A percentile compares a stretch with the other conserved stretches of the same genome.
Conservation (phyloP, 495 filamentous ascomycete genomes). For the Saxophila tyrrhenica region DNA sequence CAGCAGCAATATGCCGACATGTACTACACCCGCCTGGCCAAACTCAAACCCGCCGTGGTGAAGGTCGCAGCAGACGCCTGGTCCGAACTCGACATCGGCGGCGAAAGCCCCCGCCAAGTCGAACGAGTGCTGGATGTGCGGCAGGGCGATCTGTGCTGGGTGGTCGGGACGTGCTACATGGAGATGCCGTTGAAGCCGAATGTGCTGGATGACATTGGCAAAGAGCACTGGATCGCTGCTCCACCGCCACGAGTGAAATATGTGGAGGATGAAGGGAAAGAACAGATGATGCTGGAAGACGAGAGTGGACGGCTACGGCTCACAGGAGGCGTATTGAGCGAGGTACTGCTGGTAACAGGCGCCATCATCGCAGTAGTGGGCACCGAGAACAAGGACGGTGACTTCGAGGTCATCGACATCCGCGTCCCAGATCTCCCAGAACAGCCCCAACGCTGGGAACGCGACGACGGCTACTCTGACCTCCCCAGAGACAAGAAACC, state of each 20-base stretch:
- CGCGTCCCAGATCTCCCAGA: conserved; percentile 74
- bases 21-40: conserved; percentile 85
- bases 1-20: conserved; percentile 94
- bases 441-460: conserved; percentile 68
- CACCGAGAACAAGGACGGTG: conserved; percentile 81
- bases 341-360: conserved; percentile 71
- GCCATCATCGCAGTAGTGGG: conserved; percentile 85
- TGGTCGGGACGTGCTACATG: conserved; percentile 89
- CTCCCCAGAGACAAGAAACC: conserved; percentile 32
- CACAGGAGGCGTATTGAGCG: conserved; percentile 52
- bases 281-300: conserved; percentile 78
- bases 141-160: conserved; percentile 93
- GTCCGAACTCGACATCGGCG: conserved; percentile 63
- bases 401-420: conserved; percentile 85
- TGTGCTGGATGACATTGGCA: conserved; percentile 86
- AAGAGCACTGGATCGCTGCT: conserved; percentile 80
- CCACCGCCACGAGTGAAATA: conserved; percentile 76
- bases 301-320: conserved; percentile 86
- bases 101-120: conserved; percentile 60
- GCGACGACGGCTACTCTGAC: conserved; percentile 28
- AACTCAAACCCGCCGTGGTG: conserved; percentile 77
- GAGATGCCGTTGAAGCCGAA: conserved; percentile 96
- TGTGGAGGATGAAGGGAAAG: conserved; percentile 32
- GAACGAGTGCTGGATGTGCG: conserved; percentile 89
- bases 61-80: conserved; percentile 61